A percentile compares a stretch with the other conserved stretches of the same genome.
These are phyloP conservation scores for Xylariaceae sp. DNA, from an alignment of 2,329 filamentous ascomycete species.

Conservation along the genomic window DNA sequence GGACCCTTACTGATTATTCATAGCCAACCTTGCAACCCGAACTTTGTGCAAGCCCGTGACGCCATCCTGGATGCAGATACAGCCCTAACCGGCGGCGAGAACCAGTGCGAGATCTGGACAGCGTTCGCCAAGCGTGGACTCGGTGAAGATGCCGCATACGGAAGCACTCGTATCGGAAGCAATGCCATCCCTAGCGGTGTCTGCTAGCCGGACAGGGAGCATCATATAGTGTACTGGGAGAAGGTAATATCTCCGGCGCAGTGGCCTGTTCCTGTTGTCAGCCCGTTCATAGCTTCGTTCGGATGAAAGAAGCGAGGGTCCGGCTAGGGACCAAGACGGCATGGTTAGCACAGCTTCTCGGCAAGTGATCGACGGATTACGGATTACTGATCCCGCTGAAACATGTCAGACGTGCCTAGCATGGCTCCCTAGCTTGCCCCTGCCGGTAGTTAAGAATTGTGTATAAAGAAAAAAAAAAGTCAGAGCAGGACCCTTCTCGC, in stretches of 20 bases:
- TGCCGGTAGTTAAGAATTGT: no score
- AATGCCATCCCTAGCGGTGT: slow-evolving; percentile 29
- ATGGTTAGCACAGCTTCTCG: no score
- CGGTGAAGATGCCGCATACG: slow-evolving; percentile 33
- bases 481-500: no score
- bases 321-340: no score
- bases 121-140: slow-evolving; percentile 48
- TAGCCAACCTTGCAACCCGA: slow-evolving; percentile 46
- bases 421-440: no score
- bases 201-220: slow-evolving; percentile 21
- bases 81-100: slow-evolving; percentile 43
- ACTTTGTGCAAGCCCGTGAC: slow-evolving; percentile 43
- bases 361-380: no score
- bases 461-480: no score
- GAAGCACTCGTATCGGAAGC: slow-evolving; percentile 28
- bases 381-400: no score
- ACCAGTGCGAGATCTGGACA: slow-evolving; percentile 45
- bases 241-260: neutral
- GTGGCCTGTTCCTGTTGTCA: no score
- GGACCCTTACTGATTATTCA: slow-evolving; percentile 4
- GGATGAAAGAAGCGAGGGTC: no score
- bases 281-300: no score
- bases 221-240: neutral
- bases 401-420: no score
- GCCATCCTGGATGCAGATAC: slow-evolving; percentile 46